Conservation (phyloP, 225 moss, liverwort and hornwort genomes). For the Pleurozium schreberi region DNA sequence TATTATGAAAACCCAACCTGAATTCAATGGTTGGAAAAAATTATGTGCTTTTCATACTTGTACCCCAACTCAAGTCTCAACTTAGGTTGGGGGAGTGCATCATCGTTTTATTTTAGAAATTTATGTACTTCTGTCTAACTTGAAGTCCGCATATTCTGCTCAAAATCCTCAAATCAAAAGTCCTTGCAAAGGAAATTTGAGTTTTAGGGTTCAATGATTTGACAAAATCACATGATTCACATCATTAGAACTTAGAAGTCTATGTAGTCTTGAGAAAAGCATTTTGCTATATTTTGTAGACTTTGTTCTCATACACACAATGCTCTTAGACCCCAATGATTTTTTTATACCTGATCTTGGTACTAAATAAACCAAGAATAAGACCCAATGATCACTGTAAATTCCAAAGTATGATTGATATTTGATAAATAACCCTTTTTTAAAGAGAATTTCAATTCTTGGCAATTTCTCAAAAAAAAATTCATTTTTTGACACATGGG, state of each 20-base stretch:
- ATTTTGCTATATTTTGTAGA: background rate
- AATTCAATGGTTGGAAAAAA: too few species aligned
- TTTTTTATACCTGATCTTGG: too few species aligned
- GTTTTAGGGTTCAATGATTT: rapidly evolving
- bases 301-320: rapidly evolving
- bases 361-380: background rate
- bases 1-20: too few species aligned
- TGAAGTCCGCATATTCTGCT: too few species aligned
- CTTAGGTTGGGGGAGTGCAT: background rate
- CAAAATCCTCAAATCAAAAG: too few species aligned
- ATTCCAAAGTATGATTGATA: background rate
- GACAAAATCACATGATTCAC: too few species aligned
- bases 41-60: rapidly evolving
- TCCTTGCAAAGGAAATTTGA: background rate
- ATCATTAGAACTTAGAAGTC: too few species aligned
- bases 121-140: background rate
- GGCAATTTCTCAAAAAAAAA: rapidly evolving
- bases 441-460: background rate
- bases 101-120: background rate
- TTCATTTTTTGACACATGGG: too few species aligned
- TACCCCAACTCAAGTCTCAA: rapidly evolving
- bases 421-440: background rate
- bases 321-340: rapidly evolving
- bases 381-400: background rate
- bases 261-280: rapidly evolving